Percentiles rank a stretch among this genome's conserved stretches.
Conservation (phyloP, 75 land plant genomes). For the Pinus albicaulis region DNA sequence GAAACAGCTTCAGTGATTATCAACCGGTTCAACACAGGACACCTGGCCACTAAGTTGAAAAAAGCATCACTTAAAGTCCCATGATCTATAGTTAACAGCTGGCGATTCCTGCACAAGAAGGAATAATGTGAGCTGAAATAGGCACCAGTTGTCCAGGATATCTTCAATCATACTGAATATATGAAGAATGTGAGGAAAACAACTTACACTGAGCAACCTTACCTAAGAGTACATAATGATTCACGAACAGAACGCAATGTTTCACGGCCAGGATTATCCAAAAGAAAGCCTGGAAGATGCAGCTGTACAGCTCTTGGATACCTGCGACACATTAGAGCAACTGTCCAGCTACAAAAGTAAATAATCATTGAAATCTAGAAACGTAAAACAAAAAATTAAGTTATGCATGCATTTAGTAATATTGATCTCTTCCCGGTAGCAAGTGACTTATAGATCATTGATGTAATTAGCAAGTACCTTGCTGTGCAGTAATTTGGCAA, state of each 20-base stretch:
- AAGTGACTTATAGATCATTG: no score
- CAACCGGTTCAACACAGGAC: constrained; percentile 1
- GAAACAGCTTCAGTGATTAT: background rate
- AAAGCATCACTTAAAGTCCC: constrained; percentile 3
- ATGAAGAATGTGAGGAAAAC: background rate
- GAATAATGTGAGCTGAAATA: no score
- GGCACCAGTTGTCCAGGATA: no score
- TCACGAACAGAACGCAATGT: background rate
- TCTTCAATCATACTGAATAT: no score
- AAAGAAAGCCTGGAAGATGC: background rate
- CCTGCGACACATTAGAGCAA: constrained; percentile 2
- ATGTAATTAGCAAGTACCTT: constrained; percentile 37
- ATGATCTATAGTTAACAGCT: background rate
- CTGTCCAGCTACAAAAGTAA: background rate
- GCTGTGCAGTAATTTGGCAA: constrained; percentile 45
- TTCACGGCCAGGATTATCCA: constrained; percentile 4
- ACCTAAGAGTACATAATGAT: constrained; percentile 6
- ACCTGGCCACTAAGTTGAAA: background rate
- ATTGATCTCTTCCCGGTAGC: no score
- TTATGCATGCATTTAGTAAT: no score
- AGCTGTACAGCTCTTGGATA: constrained; percentile 1
- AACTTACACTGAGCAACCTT: background rate
- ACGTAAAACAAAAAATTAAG: no score
- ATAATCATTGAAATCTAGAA: background rate
- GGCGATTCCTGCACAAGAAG: background rate